A percentile compares a stretch with the other conserved stretches of the same genome.
phyloP scores from a whole-genome alignment of 139 green algal genomes.

The Micromonas commoda region DNA sequence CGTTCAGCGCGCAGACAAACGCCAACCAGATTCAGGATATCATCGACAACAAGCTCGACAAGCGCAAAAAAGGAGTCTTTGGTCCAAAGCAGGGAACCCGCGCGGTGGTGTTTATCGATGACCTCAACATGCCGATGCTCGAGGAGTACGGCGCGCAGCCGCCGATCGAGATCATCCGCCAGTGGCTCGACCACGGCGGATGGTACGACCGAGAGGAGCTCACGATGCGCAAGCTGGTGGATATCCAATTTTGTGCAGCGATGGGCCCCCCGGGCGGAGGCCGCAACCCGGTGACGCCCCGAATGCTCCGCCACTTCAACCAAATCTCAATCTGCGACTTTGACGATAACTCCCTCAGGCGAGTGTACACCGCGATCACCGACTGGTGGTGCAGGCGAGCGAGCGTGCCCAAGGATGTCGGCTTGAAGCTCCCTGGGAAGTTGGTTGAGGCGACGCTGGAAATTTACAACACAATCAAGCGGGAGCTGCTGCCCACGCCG shows the following conservation, averaged over 20 bases:
- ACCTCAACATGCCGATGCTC: slow-evolving; percentile 47
- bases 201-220: slow-evolving; percentile 44
- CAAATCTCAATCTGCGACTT: slow-evolving; percentile 41
- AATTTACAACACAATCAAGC: slow-evolving; percentile 41
- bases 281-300: slow-evolving; percentile 41
- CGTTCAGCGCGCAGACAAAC: slow-evolving; percentile 66
- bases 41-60: slow-evolving; percentile 55
- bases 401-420: slow-evolving; percentile 16
- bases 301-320: slow-evolving; percentile 42
- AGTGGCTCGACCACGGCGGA: slow-evolving; percentile 44
- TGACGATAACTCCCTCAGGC: slow-evolving; percentile 51
- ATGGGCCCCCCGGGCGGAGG: slow-evolving; percentile 45
- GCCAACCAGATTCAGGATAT: slow-evolving; percentile 70
- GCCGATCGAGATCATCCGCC: slow-evolving; percentile 45
- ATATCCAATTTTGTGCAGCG: slow-evolving; percentile 37
- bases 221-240: slow-evolving; percentile 38
- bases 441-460: slow-evolving; percentile 39
- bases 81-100: slow-evolving; percentile 35
- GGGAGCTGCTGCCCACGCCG: slow-evolving; percentile 50
- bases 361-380: slow-evolving; percentile 54
- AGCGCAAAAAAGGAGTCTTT: slow-evolving; percentile 44
- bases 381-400: slow-evolving; percentile 49
- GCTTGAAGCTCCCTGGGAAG: not conserved
- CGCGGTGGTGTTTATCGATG: slow-evolving; percentile 42
- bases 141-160: slow-evolving; percentile 46